Conservation (phyloP, 2,329 filamentous ascomycete species). For the Aspergillus uvarum region DNA sequence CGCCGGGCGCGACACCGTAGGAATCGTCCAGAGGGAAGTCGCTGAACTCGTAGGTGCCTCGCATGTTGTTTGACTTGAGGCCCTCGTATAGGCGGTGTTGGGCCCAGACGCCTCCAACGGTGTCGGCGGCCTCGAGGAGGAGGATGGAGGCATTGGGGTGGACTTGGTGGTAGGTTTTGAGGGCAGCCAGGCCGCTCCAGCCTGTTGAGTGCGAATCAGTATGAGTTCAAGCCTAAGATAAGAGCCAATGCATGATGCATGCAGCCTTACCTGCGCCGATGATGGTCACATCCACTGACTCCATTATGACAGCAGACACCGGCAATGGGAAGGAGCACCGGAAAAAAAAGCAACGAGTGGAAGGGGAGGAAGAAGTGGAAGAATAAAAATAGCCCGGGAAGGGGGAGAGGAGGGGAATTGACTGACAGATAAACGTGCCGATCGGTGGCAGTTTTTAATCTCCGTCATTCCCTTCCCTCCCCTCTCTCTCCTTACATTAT, state of each 20-base stretch:
- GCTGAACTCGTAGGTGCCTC: slow-evolving; percentile 70
- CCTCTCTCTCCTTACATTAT: neutral
- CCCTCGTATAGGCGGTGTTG: slow-evolving; percentile 64
- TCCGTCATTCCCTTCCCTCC: neutral
- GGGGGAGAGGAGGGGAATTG: neutral
- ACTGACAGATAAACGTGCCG: neutral
- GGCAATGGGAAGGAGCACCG: too few relatives aligned
- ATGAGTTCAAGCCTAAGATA: neutral
- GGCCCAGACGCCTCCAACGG: slow-evolving; percentile 70
- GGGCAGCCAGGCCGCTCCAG: slow-evolving; percentile 58
- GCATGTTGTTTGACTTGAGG: slow-evolving; percentile 71
- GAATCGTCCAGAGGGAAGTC: slow-evolving; percentile 69
- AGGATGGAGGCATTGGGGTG: slow-evolving; percentile 58
- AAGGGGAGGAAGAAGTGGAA: neutral
- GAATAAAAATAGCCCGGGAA: neutral
- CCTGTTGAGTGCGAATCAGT: slow-evolving; percentile 33
- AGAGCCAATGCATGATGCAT: neutral
- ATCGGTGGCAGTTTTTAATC: neutral
- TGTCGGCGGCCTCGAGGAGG: slow-evolving; percentile 58
- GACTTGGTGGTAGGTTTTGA: slow-evolving; percentile 61
- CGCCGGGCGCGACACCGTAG: slow-evolving; percentile 50
- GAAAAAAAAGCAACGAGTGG: neutral
- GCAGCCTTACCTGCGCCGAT: slow-evolving; percentile 26
- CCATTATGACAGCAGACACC: slow-evolving; percentile 19
- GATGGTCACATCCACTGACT: slow-evolving; percentile 30